Evolutionary conservation across 208 protist species (phyloP), one percentile per base, ranked within the genome.

Genomic region (Tritrichomonas foetus): DNA sequence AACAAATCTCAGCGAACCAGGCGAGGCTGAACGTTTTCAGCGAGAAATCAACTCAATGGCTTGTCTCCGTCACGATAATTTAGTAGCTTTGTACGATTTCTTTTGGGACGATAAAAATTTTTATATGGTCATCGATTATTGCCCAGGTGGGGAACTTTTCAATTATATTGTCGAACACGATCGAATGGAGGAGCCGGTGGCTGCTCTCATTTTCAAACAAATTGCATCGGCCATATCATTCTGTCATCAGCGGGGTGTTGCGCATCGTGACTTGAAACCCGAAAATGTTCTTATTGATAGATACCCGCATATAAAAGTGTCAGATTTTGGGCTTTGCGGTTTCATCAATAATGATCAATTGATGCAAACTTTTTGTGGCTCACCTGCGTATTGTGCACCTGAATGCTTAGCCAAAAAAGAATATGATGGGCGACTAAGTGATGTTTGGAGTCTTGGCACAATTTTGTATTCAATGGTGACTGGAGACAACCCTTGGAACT

Each of bases 61-160:
- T 8, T 69, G 27, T 30, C 25, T 69, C 16, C 11, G 64, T 5
- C 64, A 69, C n/a, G 64, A 69, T 69, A 69, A 69, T 69, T 33
- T 69, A 69, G 64, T 69, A 5, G 64, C 64, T 69, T n/a, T 69
- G 11, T 69, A 69, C 27, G 64, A 69, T 69, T 69, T 69, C n/a
- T 69, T 69, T n/a, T 69, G 64, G 64, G 64, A 69, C n/a, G 64
- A 69, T 69, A 69, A 16, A n/a, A 69, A 69, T 69, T 69, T 69
- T 69, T 69, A 69, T 69, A 33, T 69, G 27, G 64, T 69, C 3
- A 69, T 69, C 5, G 64, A 69, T 69, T 69, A 69, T 25, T 69
- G 64, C 27, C 64, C 64, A 16, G 64, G 64, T 30, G 64, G 64
- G 11, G 64, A 69, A n/a, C 64, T 69, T 69, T 69, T 69, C n/a